Conservation (phyloP, 768 basidiomycete genomes). For the Pholiota molesta region DNA sequence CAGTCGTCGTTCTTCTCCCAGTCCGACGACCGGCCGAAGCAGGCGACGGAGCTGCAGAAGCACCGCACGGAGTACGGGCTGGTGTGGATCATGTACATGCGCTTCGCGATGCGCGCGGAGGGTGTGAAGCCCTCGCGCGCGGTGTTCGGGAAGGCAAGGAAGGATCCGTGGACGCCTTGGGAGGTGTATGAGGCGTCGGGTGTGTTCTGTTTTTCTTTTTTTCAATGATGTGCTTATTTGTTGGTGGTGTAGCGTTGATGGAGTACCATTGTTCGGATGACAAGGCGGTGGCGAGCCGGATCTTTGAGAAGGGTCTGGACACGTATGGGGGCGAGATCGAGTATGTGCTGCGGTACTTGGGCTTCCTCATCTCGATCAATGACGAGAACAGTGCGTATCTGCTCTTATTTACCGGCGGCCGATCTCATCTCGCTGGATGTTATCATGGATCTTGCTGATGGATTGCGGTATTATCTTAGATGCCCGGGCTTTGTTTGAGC, state of each 20-base stretch:
- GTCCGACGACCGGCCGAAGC: slow-evolving; percentile 56
- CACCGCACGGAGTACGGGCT: slow-evolving; percentile 73
- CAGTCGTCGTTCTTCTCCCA: slow-evolving; percentile 41
- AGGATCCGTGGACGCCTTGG: slow-evolving; percentile 80
- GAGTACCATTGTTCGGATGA: slow-evolving; percentile 92
- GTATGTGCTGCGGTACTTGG: slow-evolving; percentile 86
- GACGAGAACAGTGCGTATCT: slow-evolving; percentile 84
- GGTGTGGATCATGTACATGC: slow-evolving; percentile 90
- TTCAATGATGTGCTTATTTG: slow-evolving; percentile 1
- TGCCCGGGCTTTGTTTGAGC: slow-evolving; percentile 94
- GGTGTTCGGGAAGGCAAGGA: slow-evolving; percentile 83
- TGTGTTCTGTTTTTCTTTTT: slow-evolving; percentile 29
- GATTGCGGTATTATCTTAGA: slow-evolving; percentile 49
- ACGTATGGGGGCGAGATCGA: slow-evolving; percentile 80
- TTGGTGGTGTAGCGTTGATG: slow-evolving; percentile 67
- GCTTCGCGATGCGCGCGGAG: slow-evolving; percentile 87
- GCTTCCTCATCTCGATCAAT: slow-evolving; percentile 92
- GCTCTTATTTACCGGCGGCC: not conserved
- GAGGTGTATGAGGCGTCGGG: slow-evolving; percentile 93
- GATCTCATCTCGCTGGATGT: slow-evolving; percentile 11
- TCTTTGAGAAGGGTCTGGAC: slow-evolving; percentile 94
- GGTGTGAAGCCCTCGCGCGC: slow-evolving; percentile 78
- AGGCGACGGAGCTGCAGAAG: slow-evolving; percentile 57
- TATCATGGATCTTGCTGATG: not conserved
- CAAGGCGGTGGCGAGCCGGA: slow-evolving; percentile 77